Evolutionary conservation across 23 red algal genomes (phyloP).

Genomic region (Gracilaria gracilis): DNA sequence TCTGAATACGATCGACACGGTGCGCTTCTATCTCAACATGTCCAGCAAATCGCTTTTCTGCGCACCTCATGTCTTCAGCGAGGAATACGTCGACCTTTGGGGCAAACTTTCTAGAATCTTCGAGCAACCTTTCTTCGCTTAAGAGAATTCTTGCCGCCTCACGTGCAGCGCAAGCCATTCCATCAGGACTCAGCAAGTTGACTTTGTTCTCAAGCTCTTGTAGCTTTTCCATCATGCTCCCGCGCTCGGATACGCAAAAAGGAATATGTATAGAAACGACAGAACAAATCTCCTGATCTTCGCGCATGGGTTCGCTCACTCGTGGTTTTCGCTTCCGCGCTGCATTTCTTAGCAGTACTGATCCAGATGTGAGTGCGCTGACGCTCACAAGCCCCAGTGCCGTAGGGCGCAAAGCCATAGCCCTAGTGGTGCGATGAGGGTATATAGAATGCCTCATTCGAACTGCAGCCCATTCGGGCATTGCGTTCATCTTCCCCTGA

Average conservation of each 20-base stretch:
- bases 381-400: slow-evolving; percentile 53
- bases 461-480: slow-evolving; percentile 7
- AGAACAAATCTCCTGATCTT: slow-evolving; percentile 44
- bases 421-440: slow-evolving; percentile 7
- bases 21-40: slow-evolving; percentile 61
- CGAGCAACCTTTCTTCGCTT: slow-evolving; percentile 38
- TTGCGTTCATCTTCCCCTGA: slow-evolving; percentile 12
- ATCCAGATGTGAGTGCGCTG: slow-evolving; percentile 61
- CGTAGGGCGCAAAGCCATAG: slow-evolving; percentile 12
- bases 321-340: background rate
- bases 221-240: slow-evolving; percentile 23
- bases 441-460: background rate
- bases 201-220: slow-evolving; percentile 7
- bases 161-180: slow-evolving; percentile 55
- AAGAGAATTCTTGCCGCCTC: slow-evolving; percentile 20
- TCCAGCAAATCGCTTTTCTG: slow-evolving; percentile 38
- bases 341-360: slow-evolving; percentile 41
- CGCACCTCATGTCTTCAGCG: slow-evolving; percentile 29
- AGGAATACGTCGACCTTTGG: slow-evolving; percentile 48
- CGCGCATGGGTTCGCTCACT: background rate
- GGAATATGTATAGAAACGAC: slow-evolving; percentile 66
- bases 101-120: slow-evolving; percentile 63
- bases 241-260: slow-evolving; percentile 58
- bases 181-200: slow-evolving; percentile 34
- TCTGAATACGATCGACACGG: slow-evolving; percentile 34